phyloP scores from a whole-genome alignment of 2,329 filamentous ascomycete species.

The Colletotrichum tropicicola region DNA sequence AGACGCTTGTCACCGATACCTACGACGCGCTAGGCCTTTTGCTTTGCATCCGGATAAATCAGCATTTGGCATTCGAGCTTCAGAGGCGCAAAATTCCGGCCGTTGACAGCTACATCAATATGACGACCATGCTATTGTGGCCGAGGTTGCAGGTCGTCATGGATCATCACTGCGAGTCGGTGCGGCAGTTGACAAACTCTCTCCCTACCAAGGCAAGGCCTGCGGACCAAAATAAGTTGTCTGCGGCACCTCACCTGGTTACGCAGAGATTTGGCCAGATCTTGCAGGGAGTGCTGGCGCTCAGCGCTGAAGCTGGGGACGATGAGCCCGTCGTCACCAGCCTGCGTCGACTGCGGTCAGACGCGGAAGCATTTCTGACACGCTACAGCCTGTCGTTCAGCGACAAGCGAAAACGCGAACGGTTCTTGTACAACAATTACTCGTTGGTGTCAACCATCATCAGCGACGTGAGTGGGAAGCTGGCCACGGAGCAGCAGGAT shows the following conservation, averaged over 20 bases:
- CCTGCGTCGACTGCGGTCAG: conserved; percentile 77
- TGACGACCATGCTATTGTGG: conserved; percentile 95
- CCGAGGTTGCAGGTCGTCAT: conserved; percentile 94
- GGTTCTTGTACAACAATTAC: conserved; percentile 97
- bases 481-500: conserved; percentile 77
- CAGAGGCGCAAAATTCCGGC: conserved; percentile 91
- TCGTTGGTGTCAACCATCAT: conserved; percentile 94
- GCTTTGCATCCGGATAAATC: conserved; percentile 91
- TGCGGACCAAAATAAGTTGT: conserved; percentile 64
- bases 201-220: conserved; percentile 55
- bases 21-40: conserved; percentile 88
- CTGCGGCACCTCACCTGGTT: conserved; percentile 86
- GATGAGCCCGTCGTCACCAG: conserved; percentile 92
- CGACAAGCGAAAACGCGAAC: conserved; percentile 82
- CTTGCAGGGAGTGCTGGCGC: conserved; percentile 80
- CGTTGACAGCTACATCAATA: conserved; percentile 92
- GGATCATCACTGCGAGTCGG: conserved; percentile 89
- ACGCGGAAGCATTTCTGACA: conserved; percentile 84
- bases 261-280: conserved; percentile 97
- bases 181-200: conserved; percentile 69
- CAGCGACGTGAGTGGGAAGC: conserved; percentile 76
- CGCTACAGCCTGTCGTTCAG: conserved; percentile 80
- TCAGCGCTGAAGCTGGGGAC: conserved; percentile 91
- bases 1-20: conserved; percentile 77
- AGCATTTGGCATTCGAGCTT: conserved; percentile 92